phyloP scores from a whole-genome alignment of 306 rosid genomes.

The Hylodesmum podocarpum region DNA sequence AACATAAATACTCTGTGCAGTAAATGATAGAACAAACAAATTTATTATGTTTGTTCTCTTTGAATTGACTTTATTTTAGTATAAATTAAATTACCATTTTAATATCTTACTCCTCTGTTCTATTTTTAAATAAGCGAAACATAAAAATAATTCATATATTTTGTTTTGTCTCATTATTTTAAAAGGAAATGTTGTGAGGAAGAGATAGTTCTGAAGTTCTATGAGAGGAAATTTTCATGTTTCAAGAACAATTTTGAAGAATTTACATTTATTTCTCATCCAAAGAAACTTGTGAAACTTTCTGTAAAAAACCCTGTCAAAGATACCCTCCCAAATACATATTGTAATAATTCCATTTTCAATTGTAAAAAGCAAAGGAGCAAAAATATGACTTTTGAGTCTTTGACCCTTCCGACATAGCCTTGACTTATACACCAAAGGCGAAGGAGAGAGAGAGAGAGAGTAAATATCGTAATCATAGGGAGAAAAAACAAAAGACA shows the following conservation, averaged over 20 bases:
- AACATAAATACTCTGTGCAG: no score
- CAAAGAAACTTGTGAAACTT: no score
- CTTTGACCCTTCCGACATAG: not conserved
- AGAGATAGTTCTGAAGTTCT: no score
- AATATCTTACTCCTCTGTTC: not conserved
- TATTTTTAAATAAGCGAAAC: not conserved
- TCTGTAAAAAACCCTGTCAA: no score
- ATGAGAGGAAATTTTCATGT: no score
- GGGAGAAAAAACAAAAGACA: not conserved
- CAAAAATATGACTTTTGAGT: not conserved
- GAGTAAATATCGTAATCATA: not conserved
- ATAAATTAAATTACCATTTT: not conserved
- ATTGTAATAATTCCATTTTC: not conserved
- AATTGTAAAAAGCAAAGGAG: not conserved
- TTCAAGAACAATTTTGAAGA: no score
- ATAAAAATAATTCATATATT: not conserved
- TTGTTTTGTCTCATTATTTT: no score
- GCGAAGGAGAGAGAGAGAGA: not conserved
- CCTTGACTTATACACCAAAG: conserved; percentile 18
- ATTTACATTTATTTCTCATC: no score
- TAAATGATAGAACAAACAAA: no score
- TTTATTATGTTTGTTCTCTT: not conserved
- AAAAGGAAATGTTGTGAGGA: no score
- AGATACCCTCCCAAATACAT: not conserved
- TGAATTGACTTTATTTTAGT: not conserved